These are phyloP conservation scores for Chlamydomonas sphaeroides DNA, from an alignment of 139 green algal genomes.

Conservation along the genomic window DNA sequence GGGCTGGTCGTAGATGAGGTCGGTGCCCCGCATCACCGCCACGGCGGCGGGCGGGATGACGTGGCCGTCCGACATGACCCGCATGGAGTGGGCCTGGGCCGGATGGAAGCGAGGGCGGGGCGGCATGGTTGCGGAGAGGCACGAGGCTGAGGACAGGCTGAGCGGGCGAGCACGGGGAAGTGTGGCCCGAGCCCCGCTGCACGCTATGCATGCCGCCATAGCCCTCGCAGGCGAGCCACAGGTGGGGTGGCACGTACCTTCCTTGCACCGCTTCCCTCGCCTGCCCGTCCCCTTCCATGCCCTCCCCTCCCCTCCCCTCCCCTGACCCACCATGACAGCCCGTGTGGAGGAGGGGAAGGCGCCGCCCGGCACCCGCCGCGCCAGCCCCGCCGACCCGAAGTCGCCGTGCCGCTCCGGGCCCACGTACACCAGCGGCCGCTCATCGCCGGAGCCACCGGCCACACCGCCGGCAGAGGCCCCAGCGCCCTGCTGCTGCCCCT, in stretches of 20 bases:
- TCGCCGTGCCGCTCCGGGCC: conserved; percentile 18
- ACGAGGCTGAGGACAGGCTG: too few relatives aligned
- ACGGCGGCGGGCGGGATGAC: conserved; percentile 45
- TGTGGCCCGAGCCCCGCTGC: too few relatives aligned
- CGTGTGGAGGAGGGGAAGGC: conserved; percentile 21
- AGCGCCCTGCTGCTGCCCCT: neutral
- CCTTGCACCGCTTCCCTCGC: too few relatives aligned
- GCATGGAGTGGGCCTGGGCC: conserved; percentile 10
- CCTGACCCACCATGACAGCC: neutral
- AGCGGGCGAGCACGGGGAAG: too few relatives aligned
- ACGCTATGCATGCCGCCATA: too few relatives aligned
- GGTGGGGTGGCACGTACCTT: too few relatives aligned
- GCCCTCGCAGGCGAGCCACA: too few relatives aligned
- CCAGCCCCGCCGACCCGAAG: conserved; percentile 32
- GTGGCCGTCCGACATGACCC: conserved; percentile 17
- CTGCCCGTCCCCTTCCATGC: neutral
- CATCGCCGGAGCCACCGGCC: neutral
- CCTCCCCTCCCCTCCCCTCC: neutral
- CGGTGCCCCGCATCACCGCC: neutral
- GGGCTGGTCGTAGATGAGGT: conserved; percentile 45
- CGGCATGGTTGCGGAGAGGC: too few relatives aligned
- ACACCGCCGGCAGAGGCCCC: neutral
- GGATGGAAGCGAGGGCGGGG: neutral
- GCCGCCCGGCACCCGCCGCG: conserved; percentile 31
- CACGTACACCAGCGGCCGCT: conserved; percentile 24